Conservation (phyloP, 2,329 filamentous ascomycete genomes). For the Alternaria atra region DNA sequence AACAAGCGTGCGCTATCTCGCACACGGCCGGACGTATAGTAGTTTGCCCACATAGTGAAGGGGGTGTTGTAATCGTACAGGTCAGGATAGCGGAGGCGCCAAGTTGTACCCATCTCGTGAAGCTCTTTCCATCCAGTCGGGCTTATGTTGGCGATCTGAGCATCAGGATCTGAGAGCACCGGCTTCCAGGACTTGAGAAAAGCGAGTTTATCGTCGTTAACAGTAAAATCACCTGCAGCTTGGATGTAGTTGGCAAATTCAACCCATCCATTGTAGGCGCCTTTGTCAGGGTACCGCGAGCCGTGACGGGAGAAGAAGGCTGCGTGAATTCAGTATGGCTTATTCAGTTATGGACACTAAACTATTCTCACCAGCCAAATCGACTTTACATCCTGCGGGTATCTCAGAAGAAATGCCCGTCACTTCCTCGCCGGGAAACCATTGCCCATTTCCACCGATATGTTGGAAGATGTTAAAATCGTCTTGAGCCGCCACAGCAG, state of each 20-base stretch:
- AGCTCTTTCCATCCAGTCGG: conserved; percentile 71
- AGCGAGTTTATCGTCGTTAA: conserved; percentile 59
- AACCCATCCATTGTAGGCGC: conserved; percentile 67
- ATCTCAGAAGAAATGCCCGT: conserved; percentile 63
- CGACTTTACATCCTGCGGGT: conserved; percentile 66
- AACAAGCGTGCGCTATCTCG: conserved; percentile 71
- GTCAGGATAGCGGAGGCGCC: conserved; percentile 56
- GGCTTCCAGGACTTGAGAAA: conserved; percentile 69
- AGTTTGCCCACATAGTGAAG: conserved; percentile 72
- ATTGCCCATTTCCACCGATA: conserved; percentile 53
- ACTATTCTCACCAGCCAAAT: conserved; percentile 56
- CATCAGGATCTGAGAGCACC: conserved; percentile 62
- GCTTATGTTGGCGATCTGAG: conserved; percentile 68
- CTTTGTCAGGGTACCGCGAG: conserved; percentile 68
- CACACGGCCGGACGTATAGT: conserved; percentile 64
- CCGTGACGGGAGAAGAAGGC: conserved; percentile 70
- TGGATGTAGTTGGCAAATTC: conserved; percentile 59
- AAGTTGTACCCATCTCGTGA: conserved; percentile 63
- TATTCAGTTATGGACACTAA: background rate
- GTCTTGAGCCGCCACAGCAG: conserved; percentile 24
- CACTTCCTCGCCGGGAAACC: conserved; percentile 58
- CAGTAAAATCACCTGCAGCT: conserved; percentile 58
- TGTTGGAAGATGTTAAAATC: conserved; percentile 47
- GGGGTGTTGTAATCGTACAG: conserved; percentile 60
- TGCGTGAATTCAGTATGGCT: background rate